phyloP scores from a whole-genome alignment of 257 asterid genomes.

The Mentha longifolia region DNA sequence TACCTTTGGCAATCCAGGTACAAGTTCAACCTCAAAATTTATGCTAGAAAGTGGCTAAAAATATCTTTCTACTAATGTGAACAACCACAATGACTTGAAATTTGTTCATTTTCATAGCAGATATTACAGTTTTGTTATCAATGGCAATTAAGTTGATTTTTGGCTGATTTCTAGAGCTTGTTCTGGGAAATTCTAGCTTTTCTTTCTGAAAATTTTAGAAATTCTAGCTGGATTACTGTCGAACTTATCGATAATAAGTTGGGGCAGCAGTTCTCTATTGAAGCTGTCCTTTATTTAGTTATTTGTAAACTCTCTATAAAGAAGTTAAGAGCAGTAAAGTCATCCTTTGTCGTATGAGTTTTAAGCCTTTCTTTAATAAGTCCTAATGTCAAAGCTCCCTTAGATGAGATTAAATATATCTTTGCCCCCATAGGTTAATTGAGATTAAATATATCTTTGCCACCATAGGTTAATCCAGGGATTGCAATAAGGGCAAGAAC shows the following conservation, averaged over 20 bases:
- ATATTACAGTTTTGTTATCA: neutral
- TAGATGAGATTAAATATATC: too few relatives aligned
- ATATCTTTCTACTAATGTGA: neutral
- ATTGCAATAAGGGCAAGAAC: neutral
- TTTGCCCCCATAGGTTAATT: neutral
- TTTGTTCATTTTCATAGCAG: neutral
- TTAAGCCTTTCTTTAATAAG: slow-evolving; percentile 3
- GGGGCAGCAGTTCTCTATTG: neutral
- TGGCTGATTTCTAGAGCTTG: neutral
- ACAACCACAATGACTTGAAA: neutral
- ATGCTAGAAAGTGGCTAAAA: neutral
- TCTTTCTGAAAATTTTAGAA: neutral
- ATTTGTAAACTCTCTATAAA: neutral
- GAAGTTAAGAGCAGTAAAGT: slow-evolving; percentile 12
- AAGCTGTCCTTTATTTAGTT: neutral
- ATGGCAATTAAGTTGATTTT: neutral
- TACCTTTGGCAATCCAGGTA: slow-evolving; percentile 68
- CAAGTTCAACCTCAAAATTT: slow-evolving; percentile 26
- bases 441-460: neutral
- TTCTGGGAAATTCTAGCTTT: neutral
- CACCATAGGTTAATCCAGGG: neutral
- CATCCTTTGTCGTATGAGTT: neutral
- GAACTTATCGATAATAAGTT: neutral
- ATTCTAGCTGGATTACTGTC: neutral
- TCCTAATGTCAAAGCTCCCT: slow-evolving; percentile 1